Conservation (phyloP, 306 rosid species). For the Castanea sativa region DNA sequence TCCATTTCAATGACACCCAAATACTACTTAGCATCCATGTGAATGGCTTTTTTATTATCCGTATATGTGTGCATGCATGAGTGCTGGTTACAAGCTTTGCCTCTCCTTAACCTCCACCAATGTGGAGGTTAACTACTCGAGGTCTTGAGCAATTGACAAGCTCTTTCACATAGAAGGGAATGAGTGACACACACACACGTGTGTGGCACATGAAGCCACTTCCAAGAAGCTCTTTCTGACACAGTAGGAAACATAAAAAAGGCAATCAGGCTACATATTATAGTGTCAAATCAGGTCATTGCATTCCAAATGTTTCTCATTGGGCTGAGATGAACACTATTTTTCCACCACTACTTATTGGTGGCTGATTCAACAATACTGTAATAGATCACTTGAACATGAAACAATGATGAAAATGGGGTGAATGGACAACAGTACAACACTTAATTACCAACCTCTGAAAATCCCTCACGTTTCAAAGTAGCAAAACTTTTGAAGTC, state of each 20-base stretch:
- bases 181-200: not conserved
- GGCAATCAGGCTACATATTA: not conserved
- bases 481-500: slow-evolving; percentile 45
- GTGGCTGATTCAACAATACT: not conserved
- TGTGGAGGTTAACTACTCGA: not conserved
- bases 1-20: no score
- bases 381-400: not conserved
- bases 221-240: not conserved
- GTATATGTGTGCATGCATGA: no score
- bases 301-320: not conserved
- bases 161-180: not conserved
- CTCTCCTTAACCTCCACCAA: not conserved
- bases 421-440: slow-evolving; percentile 15
- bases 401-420: not conserved
- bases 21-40: no score
- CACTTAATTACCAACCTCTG: slow-evolving; percentile 60
- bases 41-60: no score
- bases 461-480: slow-evolving; percentile 53
- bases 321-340: not conserved
- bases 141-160: not conserved
- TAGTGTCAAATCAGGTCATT: not conserved
- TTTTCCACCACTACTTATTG: not conserved
- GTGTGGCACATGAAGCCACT: not conserved
- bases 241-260: not conserved
- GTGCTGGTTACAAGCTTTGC: no score